A percentile compares a stretch with the other conserved stretches of the same genome.
Conservation (phyloP, 768 basidiomycete genomes). For the Boletus insuetus region DNA sequence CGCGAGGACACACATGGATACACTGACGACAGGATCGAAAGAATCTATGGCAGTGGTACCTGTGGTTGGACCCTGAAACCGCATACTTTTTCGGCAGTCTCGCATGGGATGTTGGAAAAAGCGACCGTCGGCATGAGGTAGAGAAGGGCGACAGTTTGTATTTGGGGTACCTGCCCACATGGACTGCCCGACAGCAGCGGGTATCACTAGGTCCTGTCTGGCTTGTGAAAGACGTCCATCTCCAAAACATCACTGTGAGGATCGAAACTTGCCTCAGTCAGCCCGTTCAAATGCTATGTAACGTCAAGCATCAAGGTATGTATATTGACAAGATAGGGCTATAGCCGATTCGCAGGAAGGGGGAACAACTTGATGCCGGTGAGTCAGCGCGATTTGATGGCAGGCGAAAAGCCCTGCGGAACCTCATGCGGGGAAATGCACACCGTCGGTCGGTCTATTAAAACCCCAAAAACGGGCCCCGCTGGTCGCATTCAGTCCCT, state of each 20-base stretch:
- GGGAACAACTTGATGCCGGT: slow-evolving; percentile 2
- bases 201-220: not conserved
- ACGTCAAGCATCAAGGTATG: not conserved
- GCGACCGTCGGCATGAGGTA: not conserved
- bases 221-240: not conserved
- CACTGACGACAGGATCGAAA: not conserved
- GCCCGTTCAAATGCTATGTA: not conserved
- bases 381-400: slow-evolving; percentile 2
- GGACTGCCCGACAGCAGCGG: not conserved
- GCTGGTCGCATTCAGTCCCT: not conserved
- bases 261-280: not conserved
- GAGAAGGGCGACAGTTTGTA: not conserved
- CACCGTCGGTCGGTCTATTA: not conserved
- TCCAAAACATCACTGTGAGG: not conserved
- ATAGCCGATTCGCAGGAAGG: not conserved
- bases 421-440: not conserved
- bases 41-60: too few relatives aligned
- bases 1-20: not conserved
- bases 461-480: not conserved
- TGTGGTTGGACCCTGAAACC: not conserved
- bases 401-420: slow-evolving; percentile 6
- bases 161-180: not conserved
- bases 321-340: not conserved
- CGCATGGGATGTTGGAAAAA: not conserved
- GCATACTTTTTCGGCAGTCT: not conserved